Evolutionary conservation across 768 basidiomycete species (phyloP), one percentile per base, ranked within the genome.

Genomic region (Dentipellis sp.): DNA sequence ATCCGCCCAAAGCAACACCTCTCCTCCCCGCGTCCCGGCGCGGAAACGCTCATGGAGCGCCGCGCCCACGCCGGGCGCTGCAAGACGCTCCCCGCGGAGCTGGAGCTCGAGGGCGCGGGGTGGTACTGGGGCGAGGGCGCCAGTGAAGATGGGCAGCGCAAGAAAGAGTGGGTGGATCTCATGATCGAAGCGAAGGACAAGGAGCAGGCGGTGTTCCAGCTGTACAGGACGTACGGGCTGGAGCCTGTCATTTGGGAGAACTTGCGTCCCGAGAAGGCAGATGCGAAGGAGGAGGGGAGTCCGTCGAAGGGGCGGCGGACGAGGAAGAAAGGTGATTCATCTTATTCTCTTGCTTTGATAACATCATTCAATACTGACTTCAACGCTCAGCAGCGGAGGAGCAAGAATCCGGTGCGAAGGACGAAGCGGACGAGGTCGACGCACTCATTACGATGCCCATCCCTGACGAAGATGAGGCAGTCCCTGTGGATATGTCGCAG

Each of bases 141-240:
- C 10, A 9, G 40, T 14, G 40, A 42, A 14, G 40, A 42, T 19
- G 29, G 29, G 29, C 2, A 21, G 3, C 19, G 17, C 11, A 46
- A 53, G 19, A 47, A 39, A n/a, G 57, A 56, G 36, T 40, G 64
- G 55, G 59, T 76, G 65, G 91, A 94, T 71, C 65, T 94, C 61
- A 93, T 94, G 92, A 91, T 94, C 57, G 92, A 94, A 69, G 91
- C 91, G 2, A 91, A 93, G 67, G 90, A 89, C 68, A 90, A 94
- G 71, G 94, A 95, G 67, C 94, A 94, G 66, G 94, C 93, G 1
- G 93, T 97, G 5, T 78, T 97, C 56, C 83, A 94, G 59, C 65
- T 95, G 47, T 84, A 91, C 65, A 68, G 91, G 56, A 83, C 88
- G 34, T 95, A 97, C 63, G 75, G 73, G 48, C 67, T 94, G 4